These are phyloP conservation scores for Tolypocladium sp. DNA, from an alignment of 2,329 filamentous ascomycete species.

Conservation along the genomic window DNA sequence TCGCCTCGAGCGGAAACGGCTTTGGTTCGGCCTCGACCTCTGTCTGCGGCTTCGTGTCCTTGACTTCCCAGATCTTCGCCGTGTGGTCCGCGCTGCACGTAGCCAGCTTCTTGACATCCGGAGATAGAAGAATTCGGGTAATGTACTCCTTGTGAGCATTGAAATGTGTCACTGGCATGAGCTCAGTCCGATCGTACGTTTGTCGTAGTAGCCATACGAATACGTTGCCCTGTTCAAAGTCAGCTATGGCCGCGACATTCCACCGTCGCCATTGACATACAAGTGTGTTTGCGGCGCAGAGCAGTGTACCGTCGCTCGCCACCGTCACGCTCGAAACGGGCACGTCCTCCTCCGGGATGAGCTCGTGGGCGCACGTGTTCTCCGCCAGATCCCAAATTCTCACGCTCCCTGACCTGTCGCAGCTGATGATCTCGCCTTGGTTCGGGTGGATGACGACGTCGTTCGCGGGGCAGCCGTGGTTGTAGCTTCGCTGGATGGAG, in stretches of 20 bases:
- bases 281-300: conserved; percentile 87
- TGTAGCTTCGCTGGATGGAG: conserved; percentile 84
- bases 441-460: conserved; percentile 99
- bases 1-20: conserved; percentile 75
- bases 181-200: conserved; percentile 69
- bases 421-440: conserved; percentile 95
- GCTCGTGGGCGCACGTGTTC: conserved; percentile 92
- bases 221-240: conserved; percentile 65
- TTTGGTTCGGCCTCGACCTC: conserved; percentile 31
- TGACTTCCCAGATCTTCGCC: conserved; percentile 90
- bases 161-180: conserved; percentile 83
- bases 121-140: conserved; percentile 81
- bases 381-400: conserved; percentile 94
- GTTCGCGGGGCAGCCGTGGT: conserved; percentile 80
- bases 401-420: conserved; percentile 85
- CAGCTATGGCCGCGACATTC: not conserved
- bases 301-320: conserved; percentile 82
- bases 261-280: conserved; percentile 35
- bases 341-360: conserved; percentile 93
- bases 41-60: conserved; percentile 50
- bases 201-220: conserved; percentile 96
- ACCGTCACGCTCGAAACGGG: conserved; percentile 92
- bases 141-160: conserved; percentile 88
- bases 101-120: conserved; percentile 87
- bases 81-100: conserved; percentile 92